Evolutionary conservation across 1,284 basidiomycete species (phyloP), one percentile per base, ranked within the genome.

Genomic region (Athelia sp.): DNA sequence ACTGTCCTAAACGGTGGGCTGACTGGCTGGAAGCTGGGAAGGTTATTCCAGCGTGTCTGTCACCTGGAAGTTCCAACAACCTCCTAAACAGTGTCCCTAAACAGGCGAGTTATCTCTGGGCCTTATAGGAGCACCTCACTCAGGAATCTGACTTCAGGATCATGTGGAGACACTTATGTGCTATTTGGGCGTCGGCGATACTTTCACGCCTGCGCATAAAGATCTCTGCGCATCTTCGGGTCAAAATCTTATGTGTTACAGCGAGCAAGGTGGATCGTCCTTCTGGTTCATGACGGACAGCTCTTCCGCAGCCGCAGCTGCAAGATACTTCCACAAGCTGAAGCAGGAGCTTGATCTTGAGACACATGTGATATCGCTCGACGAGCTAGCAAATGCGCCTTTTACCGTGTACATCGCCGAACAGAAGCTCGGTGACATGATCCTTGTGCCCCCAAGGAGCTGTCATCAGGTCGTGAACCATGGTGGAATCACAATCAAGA

Each of bases 231-330:
- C 78, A 1, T 90, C 87, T 1, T 82, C 82, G 2, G 88, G 87
- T 8, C 87, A 90, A 45, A 90, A 90, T 58, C 68, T 90, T 11
- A 90, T 90, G 88, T 83, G 81, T 56, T 82, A 84, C 58, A 78
- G 87, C 0, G 84, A 87, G 58, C 67, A 80, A 22, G 72, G 63
- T 35, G 86, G 82, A 1, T 84, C 81, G 1, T 82, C 87, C 1
- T 87, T 81, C 58, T 90, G 87, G 87, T 90, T 90, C 63, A 87
- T 90, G 85, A 88, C 88, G 2, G 68, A 73, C 47, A 73, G 79
- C 36, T 68, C 73, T 0, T 73, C 72, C 50, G 78, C 83, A 9
- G 66, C 72, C 9, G 60, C 59, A 11, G 83, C 76, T 4, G 69
- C 77, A 0, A 62, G 69, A 36, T 86, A 82, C 60, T 88, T 90